These are phyloP conservation scores for Acacia pycnantha DNA, from an alignment of 331 rosid genomes.

Conservation along the genomic window DNA sequence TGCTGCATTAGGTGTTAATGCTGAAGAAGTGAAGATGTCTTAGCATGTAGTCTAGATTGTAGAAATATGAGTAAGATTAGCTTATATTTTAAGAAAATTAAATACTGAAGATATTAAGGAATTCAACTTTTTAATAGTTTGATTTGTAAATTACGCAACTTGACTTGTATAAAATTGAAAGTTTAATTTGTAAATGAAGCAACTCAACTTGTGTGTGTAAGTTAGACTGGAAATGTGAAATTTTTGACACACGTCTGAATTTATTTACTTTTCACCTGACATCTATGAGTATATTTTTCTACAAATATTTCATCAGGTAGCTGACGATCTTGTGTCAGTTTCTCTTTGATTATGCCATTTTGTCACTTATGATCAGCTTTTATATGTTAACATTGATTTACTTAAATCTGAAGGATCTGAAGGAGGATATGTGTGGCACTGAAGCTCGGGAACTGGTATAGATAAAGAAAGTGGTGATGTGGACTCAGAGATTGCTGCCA, in stretches of 20 bases:
- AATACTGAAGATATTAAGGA: no score
- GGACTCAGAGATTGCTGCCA: no score
- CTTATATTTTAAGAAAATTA: no score
- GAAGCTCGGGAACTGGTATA: conserved; percentile 50
- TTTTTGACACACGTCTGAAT: not conserved
- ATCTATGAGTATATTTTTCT: not conserved
- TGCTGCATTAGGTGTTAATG: no score
- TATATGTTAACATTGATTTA: conserved; percentile 27
- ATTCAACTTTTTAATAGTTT: no score
- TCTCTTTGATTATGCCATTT: not conserved
- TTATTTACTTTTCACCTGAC: no score
- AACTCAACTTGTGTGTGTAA: not conserved
- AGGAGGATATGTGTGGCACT: conserved; percentile 27
- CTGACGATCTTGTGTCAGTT: conserved; percentile 21
- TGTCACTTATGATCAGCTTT: not conserved
- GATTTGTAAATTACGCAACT: no score
- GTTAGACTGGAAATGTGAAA: conserved; percentile 15
- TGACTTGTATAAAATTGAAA: no score
- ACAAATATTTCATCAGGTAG: conserved; percentile 39
- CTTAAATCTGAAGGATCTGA: conserved; percentile 51
- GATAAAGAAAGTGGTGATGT: not conserved
- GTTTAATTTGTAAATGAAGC: no score
- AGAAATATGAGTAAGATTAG: no score
- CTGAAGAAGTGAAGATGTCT: no score
- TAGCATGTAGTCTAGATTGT: no score